Percentiles rank a stretch among this genome's conserved stretches.
phyloP scores from a whole-genome alignment of 345 rosid species.

The Moricandia arvensis region DNA sequence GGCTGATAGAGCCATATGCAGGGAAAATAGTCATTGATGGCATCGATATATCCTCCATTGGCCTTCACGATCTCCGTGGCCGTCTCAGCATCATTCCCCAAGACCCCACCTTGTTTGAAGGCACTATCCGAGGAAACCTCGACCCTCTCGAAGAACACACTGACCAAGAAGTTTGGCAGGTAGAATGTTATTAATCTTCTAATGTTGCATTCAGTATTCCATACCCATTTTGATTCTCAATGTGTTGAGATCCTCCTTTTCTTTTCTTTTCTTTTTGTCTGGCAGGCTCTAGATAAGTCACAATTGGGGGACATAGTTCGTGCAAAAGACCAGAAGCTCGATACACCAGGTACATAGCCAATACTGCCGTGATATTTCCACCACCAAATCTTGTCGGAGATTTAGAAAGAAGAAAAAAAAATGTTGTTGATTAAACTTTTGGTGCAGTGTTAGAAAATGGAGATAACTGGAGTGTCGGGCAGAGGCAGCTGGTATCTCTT shows the following conservation, averaged over 20 bases:
- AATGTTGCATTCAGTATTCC: no score
- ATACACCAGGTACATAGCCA: constrained; percentile 61
- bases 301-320: constrained; percentile 89
- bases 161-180: constrained; percentile 37
- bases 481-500: constrained; percentile 86
- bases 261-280: constrained; percentile 31
- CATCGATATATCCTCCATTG: constrained; percentile 82
- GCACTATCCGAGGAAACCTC: constrained; percentile 88
- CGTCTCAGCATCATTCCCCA: constrained; percentile 95
- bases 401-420: no score
- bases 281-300: constrained; percentile 98
- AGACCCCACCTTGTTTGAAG: constrained; percentile 96
- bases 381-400: background rate
- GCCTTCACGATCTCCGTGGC: constrained; percentile 95
- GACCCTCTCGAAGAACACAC: constrained; percentile 96
- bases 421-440: background rate
- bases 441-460: constrained; percentile 84
- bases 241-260: no score
- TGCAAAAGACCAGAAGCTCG: constrained; percentile 80
- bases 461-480: constrained; percentile 99
- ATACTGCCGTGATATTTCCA: no score
- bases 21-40: constrained; percentile 86
- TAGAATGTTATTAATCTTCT: no score
- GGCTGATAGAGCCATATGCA: constrained; percentile 80
- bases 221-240: no score